These are phyloP conservation scores for Agaricales sp. DNA, from an alignment of 1,284 basidiomycete genomes.

Conservation along the genomic window DNA sequence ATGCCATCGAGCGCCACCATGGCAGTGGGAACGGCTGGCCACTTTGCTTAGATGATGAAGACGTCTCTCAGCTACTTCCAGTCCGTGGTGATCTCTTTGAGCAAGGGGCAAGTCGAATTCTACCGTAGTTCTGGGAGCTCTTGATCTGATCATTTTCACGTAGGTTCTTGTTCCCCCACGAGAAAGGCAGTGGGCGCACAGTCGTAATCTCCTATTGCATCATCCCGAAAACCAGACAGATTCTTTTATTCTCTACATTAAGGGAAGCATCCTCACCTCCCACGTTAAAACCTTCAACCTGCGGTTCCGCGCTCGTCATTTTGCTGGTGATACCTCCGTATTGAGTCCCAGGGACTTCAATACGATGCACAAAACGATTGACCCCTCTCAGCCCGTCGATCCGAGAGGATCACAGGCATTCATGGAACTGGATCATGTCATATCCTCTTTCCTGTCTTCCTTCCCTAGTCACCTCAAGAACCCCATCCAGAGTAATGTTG, in stretches of 20 bases:
- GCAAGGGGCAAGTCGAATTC: constrained; percentile 36
- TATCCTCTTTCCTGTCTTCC: constrained; percentile 44
- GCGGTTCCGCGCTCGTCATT: constrained; percentile 50
- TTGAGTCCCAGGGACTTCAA: constrained; percentile 18
- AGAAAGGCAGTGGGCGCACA: constrained; percentile 61
- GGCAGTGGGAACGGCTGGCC: constrained; percentile 64
- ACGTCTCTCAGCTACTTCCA: constrained; percentile 61
- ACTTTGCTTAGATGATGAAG: constrained; percentile 57
- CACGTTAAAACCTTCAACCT: constrained; percentile 64
- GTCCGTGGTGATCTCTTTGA: constrained; percentile 50
- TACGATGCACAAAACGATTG: constrained; percentile 16
- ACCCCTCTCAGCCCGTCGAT: constrained; percentile 32
- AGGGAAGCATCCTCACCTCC: constrained; percentile 44
- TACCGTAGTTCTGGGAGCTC: constrained; percentile 6
- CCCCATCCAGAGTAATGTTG: constrained; percentile 42
- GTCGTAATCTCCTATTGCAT: constrained; percentile 41
- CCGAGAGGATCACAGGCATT: constrained; percentile 52
- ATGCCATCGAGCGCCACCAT: constrained; percentile 54
- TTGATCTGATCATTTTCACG: constrained; percentile 11
- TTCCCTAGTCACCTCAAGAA: constrained; percentile 48
- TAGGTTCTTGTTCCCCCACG: constrained; percentile 42
- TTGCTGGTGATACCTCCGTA: constrained; percentile 40
- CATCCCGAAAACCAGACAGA: constrained; percentile 60
- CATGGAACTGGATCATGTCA: constrained; percentile 50
- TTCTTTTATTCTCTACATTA: constrained; percentile 67